These are phyloP conservation scores for Paxillus involutus DNA, from an alignment of 768 basidiomycete species.

Conservation along the genomic window DNA sequence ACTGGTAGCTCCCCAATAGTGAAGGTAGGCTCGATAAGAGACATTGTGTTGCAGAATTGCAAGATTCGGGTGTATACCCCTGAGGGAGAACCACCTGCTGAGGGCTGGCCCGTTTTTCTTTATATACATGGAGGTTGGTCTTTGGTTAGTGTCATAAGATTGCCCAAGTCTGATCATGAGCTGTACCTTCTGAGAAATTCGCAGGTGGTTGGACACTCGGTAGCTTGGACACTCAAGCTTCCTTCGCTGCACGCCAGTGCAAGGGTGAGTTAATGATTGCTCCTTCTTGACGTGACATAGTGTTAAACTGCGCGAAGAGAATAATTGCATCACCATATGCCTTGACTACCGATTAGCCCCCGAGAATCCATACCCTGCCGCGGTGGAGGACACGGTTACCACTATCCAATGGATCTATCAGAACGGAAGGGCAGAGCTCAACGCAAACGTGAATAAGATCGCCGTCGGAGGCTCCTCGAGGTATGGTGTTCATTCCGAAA, in stretches of 20 bases:
- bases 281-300: background rate
- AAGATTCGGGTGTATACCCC: conserved; percentile 67
- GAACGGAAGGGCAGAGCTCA: conserved; percentile 45
- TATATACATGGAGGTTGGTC: conserved; percentile 69
- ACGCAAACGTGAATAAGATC: conserved; percentile 50
- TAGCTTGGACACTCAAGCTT: conserved; percentile 54
- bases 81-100: conserved; percentile 42
- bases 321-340: conserved; percentile 60
- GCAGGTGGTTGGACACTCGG: conserved; percentile 77
- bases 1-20: conserved; percentile 56
- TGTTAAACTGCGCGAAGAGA: conserved; percentile 36
- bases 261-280: conserved; percentile 13
- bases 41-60: conserved; percentile 48
- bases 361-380: conserved; percentile 68
- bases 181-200: background rate
- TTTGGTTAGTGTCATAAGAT: background rate
- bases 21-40: conserved; percentile 52
- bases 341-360: conserved; percentile 76
- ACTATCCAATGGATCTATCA: conserved; percentile 59
- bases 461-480: conserved; percentile 75
- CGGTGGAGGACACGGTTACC: conserved; percentile 70
- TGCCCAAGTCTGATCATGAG: background rate
- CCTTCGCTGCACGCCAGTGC: conserved; percentile 42
- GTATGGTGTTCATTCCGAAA: conserved; percentile 26
- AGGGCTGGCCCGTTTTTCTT: conserved; percentile 70